Evolutionary conservation across 768 basidiomycete species (phyloP).

Genomic region (Lanmaoa rubissima): DNA sequence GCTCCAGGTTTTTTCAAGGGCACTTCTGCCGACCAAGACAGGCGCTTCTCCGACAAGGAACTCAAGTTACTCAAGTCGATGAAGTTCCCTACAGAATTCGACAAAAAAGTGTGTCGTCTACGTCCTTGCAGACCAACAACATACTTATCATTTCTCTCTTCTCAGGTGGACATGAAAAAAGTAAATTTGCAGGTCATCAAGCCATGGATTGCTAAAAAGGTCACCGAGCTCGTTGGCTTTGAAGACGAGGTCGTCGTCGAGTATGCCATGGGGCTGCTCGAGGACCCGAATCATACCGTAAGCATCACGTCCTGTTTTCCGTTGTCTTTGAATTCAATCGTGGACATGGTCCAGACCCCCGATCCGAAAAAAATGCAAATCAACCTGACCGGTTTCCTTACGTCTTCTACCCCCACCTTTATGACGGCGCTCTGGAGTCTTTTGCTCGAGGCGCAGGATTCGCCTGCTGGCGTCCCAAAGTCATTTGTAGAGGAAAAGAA

Average conservation of each 20-base stretch:
- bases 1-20: slow-evolving; percentile 81
- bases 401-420: slow-evolving; percentile 80
- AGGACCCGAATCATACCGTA: slow-evolving; percentile 83
- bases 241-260: slow-evolving; percentile 98
- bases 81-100: slow-evolving; percentile 89
- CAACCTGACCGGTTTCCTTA: slow-evolving; percentile 88
- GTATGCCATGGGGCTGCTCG: slow-evolving; percentile 92
- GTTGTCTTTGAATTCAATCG: neutral
- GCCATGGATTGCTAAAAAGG: slow-evolving; percentile 94
- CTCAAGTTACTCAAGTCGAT: slow-evolving; percentile 81
- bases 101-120: slow-evolving; percentile 63
- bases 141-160: neutral
- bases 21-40: slow-evolving; percentile 87
- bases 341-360: slow-evolving; percentile 53
- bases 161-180: slow-evolving; percentile 90
- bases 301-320: slow-evolving; percentile 20
- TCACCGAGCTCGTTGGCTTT: slow-evolving; percentile 85
- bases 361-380: slow-evolving; percentile 98
- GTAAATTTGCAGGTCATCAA: slow-evolving; percentile 90
- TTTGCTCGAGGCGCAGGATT: slow-evolving; percentile 89
- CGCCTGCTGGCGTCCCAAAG: slow-evolving; percentile 84
- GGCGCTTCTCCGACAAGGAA: slow-evolving; percentile 95
- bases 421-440: slow-evolving; percentile 89
- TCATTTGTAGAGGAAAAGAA: slow-evolving; percentile 93
- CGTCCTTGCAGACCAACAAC: neutral